Percentiles rank a stretch among this genome's conserved stretches.
phyloP scores from a whole-genome alignment of 768 basidiomycete genomes.

The Mycena galericulata region DNA sequence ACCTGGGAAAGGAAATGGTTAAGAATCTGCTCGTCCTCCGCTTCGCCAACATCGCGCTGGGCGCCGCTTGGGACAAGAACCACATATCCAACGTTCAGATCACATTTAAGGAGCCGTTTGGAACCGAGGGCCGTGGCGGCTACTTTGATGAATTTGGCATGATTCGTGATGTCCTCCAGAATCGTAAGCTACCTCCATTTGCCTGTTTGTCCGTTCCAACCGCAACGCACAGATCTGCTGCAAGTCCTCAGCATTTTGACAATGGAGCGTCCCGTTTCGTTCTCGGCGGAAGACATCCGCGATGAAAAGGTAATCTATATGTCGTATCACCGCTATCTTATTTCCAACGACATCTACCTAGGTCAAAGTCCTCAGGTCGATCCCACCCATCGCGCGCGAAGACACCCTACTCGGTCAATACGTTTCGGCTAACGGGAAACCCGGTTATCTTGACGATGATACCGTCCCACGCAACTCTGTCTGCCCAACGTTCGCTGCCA shows the following conservation, averaged over 20 bases:
- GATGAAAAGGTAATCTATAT: slow-evolving; percentile 88
- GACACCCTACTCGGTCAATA: slow-evolving; percentile 97
- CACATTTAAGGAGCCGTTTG: slow-evolving; percentile 99
- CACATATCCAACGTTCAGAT: slow-evolving; percentile 97
- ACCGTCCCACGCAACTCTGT: slow-evolving; percentile 93
- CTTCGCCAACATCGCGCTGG: slow-evolving; percentile 94
- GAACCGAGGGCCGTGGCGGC: slow-evolving; percentile 99
- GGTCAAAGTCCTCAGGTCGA: slow-evolving; percentile 96
- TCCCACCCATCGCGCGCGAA: slow-evolving; percentile 79
- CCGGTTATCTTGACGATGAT: slow-evolving; percentile 98
- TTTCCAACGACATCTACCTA: slow-evolving; percentile 46
- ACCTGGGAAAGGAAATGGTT: slow-evolving; percentile 99
- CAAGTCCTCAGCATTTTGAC: slow-evolving; percentile 95
- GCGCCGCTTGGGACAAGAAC: slow-evolving; percentile 94
- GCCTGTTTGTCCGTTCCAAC: slow-evolving; percentile 36
- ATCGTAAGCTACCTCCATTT: slow-evolving; percentile 76
- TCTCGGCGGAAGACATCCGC: slow-evolving; percentile 96
- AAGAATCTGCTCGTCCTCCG: slow-evolving; percentile 97
- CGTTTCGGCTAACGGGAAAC: slow-evolving; percentile 87
- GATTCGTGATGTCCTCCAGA: slow-evolving; percentile 97
- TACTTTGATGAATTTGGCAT: slow-evolving; percentile 99
- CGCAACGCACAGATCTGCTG: slow-evolving; percentile 75
- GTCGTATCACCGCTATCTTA: not conserved
- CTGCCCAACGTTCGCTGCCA: slow-evolving; percentile 95
- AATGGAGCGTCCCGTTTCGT: slow-evolving; percentile 99